A percentile compares a stretch with the other conserved stretches of the same genome.
phyloP scores from a whole-genome alignment of 116 monocot genomes.

The Cymodocea nodosa region DNA sequence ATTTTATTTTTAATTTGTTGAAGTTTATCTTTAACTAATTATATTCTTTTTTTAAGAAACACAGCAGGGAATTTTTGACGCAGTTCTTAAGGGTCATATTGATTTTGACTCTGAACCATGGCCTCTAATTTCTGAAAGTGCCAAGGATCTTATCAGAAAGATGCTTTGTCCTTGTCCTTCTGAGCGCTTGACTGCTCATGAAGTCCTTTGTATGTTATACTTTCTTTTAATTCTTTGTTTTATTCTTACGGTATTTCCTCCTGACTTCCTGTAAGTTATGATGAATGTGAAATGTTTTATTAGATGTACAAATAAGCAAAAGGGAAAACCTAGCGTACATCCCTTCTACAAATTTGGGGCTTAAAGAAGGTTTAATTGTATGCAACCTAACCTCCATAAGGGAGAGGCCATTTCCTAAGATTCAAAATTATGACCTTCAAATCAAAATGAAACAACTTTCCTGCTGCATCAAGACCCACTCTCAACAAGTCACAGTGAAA shows the following conservation, averaged over 20 bases:
- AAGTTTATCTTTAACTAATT: not conserved
- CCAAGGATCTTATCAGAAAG: constrained; percentile 88
- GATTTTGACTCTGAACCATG: constrained; percentile 92
- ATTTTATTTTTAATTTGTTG: not conserved
- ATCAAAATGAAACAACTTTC: too few species aligned
- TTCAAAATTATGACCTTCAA: too few species aligned
- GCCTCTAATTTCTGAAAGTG: constrained; percentile 86
- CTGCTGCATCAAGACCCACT: too few species aligned
- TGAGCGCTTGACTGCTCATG: constrained; percentile 68
- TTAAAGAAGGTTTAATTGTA: too few species aligned
- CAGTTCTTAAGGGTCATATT: constrained; percentile 73
- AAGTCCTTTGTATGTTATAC: constrained; percentile 63
- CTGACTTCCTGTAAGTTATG: not conserved
- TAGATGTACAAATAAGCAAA: too few species aligned
- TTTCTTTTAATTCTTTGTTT: not conserved
- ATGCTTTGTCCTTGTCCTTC: constrained; percentile 64
- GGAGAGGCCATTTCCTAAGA: too few species aligned
- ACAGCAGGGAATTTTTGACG: constrained; percentile 97
- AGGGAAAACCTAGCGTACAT: too few species aligned
- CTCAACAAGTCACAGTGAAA: too few species aligned
- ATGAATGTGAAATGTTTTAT: too few species aligned
- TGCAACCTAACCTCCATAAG: too few species aligned
- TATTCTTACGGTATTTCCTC: not conserved
- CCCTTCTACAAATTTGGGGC: too few species aligned
- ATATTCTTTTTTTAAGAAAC: constrained; percentile 43